Base-by-base conservation (phyloP, 306 rosid species). In the Rosa persica region DNA sequence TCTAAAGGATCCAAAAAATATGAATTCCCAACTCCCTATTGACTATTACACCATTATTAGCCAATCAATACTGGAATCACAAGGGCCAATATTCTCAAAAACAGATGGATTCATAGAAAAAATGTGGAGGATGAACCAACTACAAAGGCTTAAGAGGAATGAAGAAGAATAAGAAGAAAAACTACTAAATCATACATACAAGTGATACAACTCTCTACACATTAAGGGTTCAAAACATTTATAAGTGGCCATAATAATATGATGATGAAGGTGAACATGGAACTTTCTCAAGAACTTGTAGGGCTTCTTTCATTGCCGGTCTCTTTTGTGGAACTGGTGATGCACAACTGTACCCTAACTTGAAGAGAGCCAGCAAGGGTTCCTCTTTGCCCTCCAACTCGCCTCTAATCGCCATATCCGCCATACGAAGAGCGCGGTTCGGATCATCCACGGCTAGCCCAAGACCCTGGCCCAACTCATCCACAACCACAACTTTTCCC, bases 351-450 rank as follows among this genome's bases (percentile, higher is more conserved):
- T 92, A 87, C 54, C 98, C 98, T 81, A 95, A 81, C 83, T 89
- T 95, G 82, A 95, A 95, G 64, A 82, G 88, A 11, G 82, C 81
- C 85, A 92, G 72, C 61, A 95, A 40, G 20, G 87, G 84, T 67
- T 95, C 99, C 62, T 95, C 98, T 72, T 84, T 93, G 0, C 98
- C 98, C 78, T 91, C 99, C 94, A 95, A 67, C 47, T 93, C 99
- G 61, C 82, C 87, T 11, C 99, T 86, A 13, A 95, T 90, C 0
- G 93, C 86, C 86, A 85, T 80, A 1, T 95, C 99, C 73, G 90
- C 96, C 97, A 93, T 91, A 44, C 93, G 40, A 55, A 95, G 58
- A 4, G 92, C 94, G 80, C 98, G 87, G 65, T 39, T 82, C 58
- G 85, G 82, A 47, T 95, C 99, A 61, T 95, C 98, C 0, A 75